phyloP scores from a whole-genome alignment of 495 filamentous ascomycete genomes.

The Penicillium psychrofluorescens region DNA sequence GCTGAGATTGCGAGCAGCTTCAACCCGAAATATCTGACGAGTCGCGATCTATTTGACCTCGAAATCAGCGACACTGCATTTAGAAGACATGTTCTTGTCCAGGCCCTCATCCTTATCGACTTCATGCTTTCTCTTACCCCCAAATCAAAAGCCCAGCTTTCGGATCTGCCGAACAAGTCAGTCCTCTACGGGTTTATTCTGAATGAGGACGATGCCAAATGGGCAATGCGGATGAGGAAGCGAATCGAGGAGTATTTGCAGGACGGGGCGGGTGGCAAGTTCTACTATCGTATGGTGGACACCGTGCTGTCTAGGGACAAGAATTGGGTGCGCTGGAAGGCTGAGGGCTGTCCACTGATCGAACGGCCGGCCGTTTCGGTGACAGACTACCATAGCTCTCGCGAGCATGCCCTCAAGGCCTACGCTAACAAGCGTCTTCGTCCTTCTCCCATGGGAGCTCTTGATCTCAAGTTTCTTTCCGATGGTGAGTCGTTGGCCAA shows the following conservation, averaged over 20 bases:
- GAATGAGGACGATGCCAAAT: conserved; percentile 76
- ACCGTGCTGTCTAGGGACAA: conserved; percentile 92
- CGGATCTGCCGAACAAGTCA: conserved; percentile 71
- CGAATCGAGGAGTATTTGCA: conserved; percentile 73
- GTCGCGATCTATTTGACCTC: conserved; percentile 86
- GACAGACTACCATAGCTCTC: conserved; percentile 57
- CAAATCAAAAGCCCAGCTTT: conserved; percentile 70
- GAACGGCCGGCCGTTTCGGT: conserved; percentile 62
- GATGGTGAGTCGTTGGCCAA: conserved; percentile 48
- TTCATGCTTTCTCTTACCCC: conserved; percentile 83
- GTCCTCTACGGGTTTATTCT: conserved; percentile 74
- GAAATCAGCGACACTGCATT: conserved; percentile 95
- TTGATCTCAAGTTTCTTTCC: conserved; percentile 70
- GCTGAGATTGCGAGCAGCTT: conserved; percentile 66
- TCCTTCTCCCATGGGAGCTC: conserved; percentile 57
- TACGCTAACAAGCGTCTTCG: conserved; percentile 62
- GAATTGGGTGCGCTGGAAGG: conserved; percentile 98
- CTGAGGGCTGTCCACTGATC: conserved; percentile 84
- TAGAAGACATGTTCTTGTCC: conserved; percentile 84
- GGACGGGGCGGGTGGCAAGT: conserved; percentile 61
- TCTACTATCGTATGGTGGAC: conserved; percentile 94
- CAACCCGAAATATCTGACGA: conserved; percentile 96
- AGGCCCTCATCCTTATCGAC: conserved; percentile 87
- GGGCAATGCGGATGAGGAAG: conserved; percentile 66
- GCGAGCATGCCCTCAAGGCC: conserved; percentile 52